phyloP scores from a whole-genome alignment of 768 basidiomycete species.

The Vararia minispora region DNA sequence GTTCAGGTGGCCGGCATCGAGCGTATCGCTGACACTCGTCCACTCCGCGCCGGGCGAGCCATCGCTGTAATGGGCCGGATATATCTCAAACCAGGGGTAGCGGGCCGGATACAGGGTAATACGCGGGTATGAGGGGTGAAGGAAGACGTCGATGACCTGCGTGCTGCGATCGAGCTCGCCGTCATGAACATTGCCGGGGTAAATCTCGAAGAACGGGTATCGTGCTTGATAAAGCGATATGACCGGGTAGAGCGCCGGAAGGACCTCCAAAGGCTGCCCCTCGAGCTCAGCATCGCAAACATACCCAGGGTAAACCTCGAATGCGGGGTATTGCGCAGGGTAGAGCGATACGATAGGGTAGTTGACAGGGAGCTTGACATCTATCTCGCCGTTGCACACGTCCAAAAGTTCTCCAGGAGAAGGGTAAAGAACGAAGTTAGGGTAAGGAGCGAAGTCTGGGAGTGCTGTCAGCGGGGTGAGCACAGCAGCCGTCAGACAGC shows the following conservation, averaged over 20 bases:
- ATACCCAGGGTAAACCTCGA: too few species aligned
- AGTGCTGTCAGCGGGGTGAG: slow-evolving; percentile 1
- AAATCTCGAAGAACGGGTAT: slow-evolving; percentile 13
- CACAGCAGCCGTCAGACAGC: neutral
- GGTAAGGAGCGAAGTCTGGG: slow-evolving; percentile 2
- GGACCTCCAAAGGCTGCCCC: slow-evolving; percentile 4
- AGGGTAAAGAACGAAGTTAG: slow-evolving; percentile 9
- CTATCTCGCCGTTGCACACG: slow-evolving; percentile 1
- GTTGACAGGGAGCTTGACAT: neutral
- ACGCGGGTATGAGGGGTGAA: too few species aligned
- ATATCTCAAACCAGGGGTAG: slow-evolving; percentile 12
- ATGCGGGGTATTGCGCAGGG: too few species aligned
- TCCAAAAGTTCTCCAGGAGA: too few species aligned
- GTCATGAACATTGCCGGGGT: slow-evolving; percentile 5
- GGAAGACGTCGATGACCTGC: too few species aligned
- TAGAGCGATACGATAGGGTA: neutral
- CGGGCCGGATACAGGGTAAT: slow-evolving; percentile 3
- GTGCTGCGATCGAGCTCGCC: too few species aligned
- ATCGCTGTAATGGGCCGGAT: slow-evolving; percentile 5
- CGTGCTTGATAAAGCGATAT: too few species aligned
- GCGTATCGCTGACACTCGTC: neutral
- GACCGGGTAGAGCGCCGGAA: neutral
- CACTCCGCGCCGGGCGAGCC: slow-evolving; percentile 10
- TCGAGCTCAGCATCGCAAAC: too few species aligned
- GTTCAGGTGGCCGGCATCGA: slow-evolving; percentile 1